Base-by-base conservation (phyloP, 2,329 filamentous ascomycete species). In the Xylariaceae sp. region DNA sequence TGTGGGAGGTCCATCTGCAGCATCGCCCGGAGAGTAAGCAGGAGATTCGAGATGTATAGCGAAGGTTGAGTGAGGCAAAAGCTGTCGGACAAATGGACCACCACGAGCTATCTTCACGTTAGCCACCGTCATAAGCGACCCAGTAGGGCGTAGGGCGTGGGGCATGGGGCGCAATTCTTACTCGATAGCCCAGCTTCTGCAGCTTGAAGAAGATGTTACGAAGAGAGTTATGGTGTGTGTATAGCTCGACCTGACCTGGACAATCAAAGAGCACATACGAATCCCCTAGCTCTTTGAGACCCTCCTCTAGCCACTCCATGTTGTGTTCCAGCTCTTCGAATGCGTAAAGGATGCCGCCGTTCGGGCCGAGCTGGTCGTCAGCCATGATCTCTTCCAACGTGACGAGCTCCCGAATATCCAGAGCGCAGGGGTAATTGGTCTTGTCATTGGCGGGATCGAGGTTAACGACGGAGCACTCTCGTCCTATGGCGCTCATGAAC, bases 1-100 rank as follows among this genome's bases (percentile, higher is more conserved):
- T 96, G 90, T 0, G 94, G 91, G 58, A 97, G 87, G 68, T 97
- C 94, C 81, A 99, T 92, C 73, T 97, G 94, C 51, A 99, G 84
- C 92, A 99, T 99, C 64, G 90, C 91, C 62, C 94, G 87, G 60
- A 99, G 83, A 53, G 91, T 92, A 29, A 99, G 85, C 54, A 99
- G 85, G 54, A 99, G 80, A 64, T 95, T 94, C 62, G 92, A 95
- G 56, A 99, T 87, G 72, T 96, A 99, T 57, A 97, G 82, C 2
- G 91, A 96, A 0, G 94, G 94, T 57, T 95, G 85, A 0, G 91
- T 96, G 31, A 97, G 80, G 70, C 90, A 92, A 69, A 96, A 94
- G 4, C 89, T 95, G 71, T 99, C 94, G 60, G 94, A 90, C 37
- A 99, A 84, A 71, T 97, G 91, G 55, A 99, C 80, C 45, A 94